These are phyloP conservation scores for Penicillium dipodomyicola DNA, from an alignment of 495 filamentous ascomycete genomes.

Conservation along the genomic window DNA sequence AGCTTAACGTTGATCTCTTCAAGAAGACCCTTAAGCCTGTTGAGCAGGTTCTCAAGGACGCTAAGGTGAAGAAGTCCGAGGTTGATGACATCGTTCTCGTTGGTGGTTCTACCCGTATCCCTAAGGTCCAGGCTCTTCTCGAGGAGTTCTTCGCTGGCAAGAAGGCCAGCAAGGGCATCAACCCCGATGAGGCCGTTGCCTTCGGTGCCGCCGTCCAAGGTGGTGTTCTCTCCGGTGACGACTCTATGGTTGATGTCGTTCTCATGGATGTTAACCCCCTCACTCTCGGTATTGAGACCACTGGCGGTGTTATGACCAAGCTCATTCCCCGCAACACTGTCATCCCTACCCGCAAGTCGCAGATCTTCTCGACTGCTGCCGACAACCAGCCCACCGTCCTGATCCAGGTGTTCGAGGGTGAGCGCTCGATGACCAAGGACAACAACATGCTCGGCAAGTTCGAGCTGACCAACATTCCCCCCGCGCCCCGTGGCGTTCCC, in stretches of 20 bases:
- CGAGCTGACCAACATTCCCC: constrained; percentile 92
- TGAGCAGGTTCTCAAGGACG: constrained; percentile 92
- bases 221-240: constrained; percentile 88
- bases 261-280: constrained; percentile 99
- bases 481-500: constrained; percentile 91
- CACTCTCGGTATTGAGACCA: constrained; percentile 97
- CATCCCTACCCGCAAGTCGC: constrained; percentile 94
- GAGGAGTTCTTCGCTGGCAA: constrained; percentile 95
- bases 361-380: constrained; percentile 97
- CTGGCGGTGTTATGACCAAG: constrained; percentile 97
- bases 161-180: constrained; percentile 97
- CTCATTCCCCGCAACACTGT: constrained; percentile 93
- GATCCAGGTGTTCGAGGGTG: constrained; percentile 97
- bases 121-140: constrained; percentile 90
- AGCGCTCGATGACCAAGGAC: constrained; percentile 93
- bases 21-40: constrained; percentile 99
- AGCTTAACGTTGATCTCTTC: constrained; percentile 98
- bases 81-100: constrained; percentile 88
- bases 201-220: constrained; percentile 97
- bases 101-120: constrained; percentile 93
- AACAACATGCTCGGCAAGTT: constrained; percentile 98
- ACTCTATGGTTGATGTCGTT: constrained; percentile 71
- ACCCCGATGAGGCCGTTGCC: constrained; percentile 97
- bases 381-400: constrained; percentile 97
- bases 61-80: constrained; percentile 84